These are phyloP conservation scores for Neurospora sp. DNA, from an alignment of 495 filamentous ascomycete species.

Conservation along the genomic window DNA sequence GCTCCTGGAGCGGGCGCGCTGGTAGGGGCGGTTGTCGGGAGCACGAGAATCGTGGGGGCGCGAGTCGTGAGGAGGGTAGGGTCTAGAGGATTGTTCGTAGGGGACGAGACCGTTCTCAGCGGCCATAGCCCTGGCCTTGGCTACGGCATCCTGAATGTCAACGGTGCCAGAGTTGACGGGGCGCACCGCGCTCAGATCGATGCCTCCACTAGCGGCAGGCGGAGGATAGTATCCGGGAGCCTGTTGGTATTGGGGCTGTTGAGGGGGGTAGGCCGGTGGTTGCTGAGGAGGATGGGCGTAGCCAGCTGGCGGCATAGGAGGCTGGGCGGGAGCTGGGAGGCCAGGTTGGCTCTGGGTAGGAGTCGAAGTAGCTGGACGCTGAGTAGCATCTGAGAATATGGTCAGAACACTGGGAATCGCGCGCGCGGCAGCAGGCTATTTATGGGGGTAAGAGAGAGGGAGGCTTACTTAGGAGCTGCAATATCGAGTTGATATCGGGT, in stretches of 20 bases:
- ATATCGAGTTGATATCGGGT: constrained; percentile 23
- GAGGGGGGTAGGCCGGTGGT: constrained; percentile 22
- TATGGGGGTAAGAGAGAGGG: neutral
- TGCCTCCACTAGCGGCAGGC: constrained; percentile 54
- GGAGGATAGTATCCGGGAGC: constrained; percentile 49
- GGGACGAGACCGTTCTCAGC: constrained; percentile 55
- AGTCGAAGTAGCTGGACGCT: constrained; percentile 22
- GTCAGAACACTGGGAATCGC: neutral
- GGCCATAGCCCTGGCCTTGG: constrained; percentile 60
- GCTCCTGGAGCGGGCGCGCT: constrained; percentile 59
- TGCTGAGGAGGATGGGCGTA: constrained; percentile 19
- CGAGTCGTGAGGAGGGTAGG: constrained; percentile 20
- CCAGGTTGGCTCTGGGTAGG: constrained; percentile 37
- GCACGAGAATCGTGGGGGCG: constrained; percentile 25
- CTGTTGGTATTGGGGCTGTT: constrained; percentile 34
- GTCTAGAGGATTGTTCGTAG: constrained; percentile 33
- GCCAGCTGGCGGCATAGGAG: constrained; percentile 3
- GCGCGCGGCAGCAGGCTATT: neutral
- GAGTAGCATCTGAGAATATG: constrained; percentile 12
- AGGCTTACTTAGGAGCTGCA: constrained; percentile 11
- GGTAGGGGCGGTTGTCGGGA: constrained; percentile 39
- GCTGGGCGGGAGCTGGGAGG: constrained; percentile 19
- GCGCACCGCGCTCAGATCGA: constrained; percentile 67
- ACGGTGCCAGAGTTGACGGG: constrained; percentile 64
- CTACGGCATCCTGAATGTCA: constrained; percentile 62